Evolutionary conservation across 352 stramenopile species (phyloP), one percentile per base, ranked within the genome.

Genomic region (Phytophthora gonapodyides): DNA sequence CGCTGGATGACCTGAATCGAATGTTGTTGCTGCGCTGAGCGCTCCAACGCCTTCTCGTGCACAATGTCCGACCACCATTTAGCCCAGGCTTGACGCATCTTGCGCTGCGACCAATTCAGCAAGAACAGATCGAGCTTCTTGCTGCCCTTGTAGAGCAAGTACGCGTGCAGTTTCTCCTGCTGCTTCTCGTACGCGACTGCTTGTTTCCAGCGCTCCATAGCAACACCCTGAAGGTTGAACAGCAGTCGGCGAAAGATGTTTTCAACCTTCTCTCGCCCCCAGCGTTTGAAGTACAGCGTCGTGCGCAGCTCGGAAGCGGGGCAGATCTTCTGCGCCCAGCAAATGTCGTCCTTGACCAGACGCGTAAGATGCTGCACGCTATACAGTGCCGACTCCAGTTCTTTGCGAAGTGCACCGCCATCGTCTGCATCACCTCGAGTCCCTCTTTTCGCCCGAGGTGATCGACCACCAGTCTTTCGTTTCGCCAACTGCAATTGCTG

Each of bases 201-300:
- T 5, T 76, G 61, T 19, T 73, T 78, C 79, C 78, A 94, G n/a
- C 78, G 70, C 34, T 71, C 60, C 36, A 93, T 84, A 5, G 83
- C 85, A 3, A 89, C 56, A 27, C 73, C 77, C 34, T 93, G 74
- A 11, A 89, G 61, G 42, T 88, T 87, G 50, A 77, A 90, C 3
- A 93, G 57, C 34, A 94, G 61, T 1, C 80, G 69, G 1, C 81
- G 79, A 58, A 91, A 91, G 15, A 93, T 89, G 50, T 70, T 76
- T 44, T 93, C 81, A 12, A 92, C 76, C 54, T 93, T 94, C 34
- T 90, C 80, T 19, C 76, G 68, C 0, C 85, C 85, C 85, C 85
- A 94, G 2, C 83, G 81, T 66, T 92, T 89, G 38, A 93, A 89
- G 69, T 87, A 91, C 7, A 90, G 71, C 63, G 79, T 87, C 0